phyloP scores from a whole-genome alignment of 768 basidiomycete genomes.

The Russula dissimulans region DNA sequence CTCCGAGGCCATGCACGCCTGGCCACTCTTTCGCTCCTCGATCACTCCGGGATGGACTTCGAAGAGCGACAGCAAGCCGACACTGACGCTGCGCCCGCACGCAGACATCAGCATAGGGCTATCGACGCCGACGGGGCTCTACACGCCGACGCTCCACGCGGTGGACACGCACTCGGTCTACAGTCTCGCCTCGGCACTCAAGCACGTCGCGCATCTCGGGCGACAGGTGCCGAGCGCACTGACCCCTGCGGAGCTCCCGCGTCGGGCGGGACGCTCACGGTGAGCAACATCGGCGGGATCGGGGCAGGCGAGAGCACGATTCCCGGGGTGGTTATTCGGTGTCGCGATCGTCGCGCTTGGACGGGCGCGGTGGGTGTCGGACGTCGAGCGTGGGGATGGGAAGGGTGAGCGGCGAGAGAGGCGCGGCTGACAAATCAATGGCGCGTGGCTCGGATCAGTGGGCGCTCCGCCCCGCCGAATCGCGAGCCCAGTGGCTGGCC shows the following conservation, averaged over 20 bases:
- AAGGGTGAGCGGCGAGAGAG: too few species aligned
- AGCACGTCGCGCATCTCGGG: slow-evolving; percentile 53
- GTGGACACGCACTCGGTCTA: slow-evolving; percentile 51
- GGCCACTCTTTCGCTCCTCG: slow-evolving; percentile 76
- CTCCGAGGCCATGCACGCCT: slow-evolving; percentile 67
- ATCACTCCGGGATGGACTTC: slow-evolving; percentile 37
- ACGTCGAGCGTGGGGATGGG: slow-evolving; percentile 45
- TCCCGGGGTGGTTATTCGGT: slow-evolving; percentile 80
- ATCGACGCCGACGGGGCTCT: slow-evolving; percentile 74
- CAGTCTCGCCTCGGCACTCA: slow-evolving; percentile 49
- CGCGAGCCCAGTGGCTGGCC: too few species aligned
- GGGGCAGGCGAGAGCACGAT: slow-evolving; percentile 61
- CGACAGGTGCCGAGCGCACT: slow-evolving; percentile 59
- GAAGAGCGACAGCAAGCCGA: slow-evolving; percentile 39
- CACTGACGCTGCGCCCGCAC: slow-evolving; percentile 60
- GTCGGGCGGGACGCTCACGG: slow-evolving; percentile 65
- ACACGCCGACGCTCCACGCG: slow-evolving; percentile 60
- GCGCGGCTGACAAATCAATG: too few species aligned
- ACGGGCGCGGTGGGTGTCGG: slow-evolving; percentile 68
- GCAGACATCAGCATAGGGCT: slow-evolving; percentile 72
- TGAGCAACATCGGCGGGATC: slow-evolving; percentile 78
- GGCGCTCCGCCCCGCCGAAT: too few species aligned
- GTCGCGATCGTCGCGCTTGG: slow-evolving; percentile 81
- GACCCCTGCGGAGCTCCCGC: slow-evolving; percentile 60
- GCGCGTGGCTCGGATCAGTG: too few species aligned